phyloP scores from a whole-genome alignment of 169 alveolate genomes.

The Amoebophrya sp. region DNA sequence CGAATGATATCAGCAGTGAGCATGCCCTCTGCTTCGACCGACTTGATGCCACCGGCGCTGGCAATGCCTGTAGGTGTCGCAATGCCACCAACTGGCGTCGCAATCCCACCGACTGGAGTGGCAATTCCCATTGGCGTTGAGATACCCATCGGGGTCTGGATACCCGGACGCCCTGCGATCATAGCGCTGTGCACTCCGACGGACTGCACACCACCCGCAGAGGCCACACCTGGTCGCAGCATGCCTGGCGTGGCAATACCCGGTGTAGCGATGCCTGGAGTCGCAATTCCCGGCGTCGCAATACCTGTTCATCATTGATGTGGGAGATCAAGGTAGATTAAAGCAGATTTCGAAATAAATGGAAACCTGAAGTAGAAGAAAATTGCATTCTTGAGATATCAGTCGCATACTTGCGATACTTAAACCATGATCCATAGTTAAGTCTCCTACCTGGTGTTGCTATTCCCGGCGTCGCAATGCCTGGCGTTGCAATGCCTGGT shows the following conservation, averaged over 20 bases:
- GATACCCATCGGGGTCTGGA: not conserved
- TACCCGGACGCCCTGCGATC: no score
- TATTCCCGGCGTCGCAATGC: not conserved
- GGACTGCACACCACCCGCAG: no score
- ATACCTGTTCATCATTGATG: no score
- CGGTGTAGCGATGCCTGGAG: not conserved
- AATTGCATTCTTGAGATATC: no score
- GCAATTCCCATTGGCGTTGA: not conserved
- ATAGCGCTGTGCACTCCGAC: no score
- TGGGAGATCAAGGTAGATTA: no score
- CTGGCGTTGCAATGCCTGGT: not conserved
- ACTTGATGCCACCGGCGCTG: not conserved
- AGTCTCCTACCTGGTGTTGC: not conserved
- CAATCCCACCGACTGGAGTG: not conserved
- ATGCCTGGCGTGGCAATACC: no score
- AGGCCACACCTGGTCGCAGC: no score
- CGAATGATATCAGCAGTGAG: not conserved
- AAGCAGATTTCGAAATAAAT: no score
- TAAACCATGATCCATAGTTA: no score
- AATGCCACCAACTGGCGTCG: not conserved
- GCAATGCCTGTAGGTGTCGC: not conserved
- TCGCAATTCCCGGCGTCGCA: not conserved
- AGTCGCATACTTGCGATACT: no score
- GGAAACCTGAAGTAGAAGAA: no score
- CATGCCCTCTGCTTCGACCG: not conserved